Base-by-base conservation (phyloP, 2,329 filamentous ascomycete species). In the Aspergillus chevalieri region DNA sequence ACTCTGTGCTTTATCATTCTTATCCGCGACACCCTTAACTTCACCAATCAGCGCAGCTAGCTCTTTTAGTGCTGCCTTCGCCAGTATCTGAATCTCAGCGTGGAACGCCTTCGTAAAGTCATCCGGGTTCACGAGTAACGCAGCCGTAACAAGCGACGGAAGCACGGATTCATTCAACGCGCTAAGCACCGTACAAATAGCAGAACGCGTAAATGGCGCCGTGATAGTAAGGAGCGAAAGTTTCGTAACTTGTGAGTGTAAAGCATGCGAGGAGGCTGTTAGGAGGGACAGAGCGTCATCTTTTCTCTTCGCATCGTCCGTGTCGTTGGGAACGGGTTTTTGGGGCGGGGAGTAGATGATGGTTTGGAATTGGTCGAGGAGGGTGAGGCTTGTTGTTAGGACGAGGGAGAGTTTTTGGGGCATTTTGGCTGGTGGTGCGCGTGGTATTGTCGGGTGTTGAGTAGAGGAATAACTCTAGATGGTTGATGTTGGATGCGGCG, bases 201-300 rank as follows among this genome's bases (percentile, higher is more conserved):
- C 91, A 1, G 84, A 83, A 0, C 88, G 84, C 0, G 90, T 93
- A 58, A 95, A 94, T 0, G 92, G 91, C 15, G 88, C 80, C 62
- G 88, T 95, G 62, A 94, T 86, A 1, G 93, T 81, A 10, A 97
- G 79, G 1, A 96, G 83, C 0, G 88, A 92, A 22, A 96, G 78
- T 55, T 95, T 95, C 5, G 90, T 95, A 1, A 85, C 81, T 64
- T 96, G 89, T 0, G 90, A 88, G 65, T 82, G 84, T 51, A 95
- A 81, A 4, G 94, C 77, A 22, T 78, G 80, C 0, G 88, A 81
- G 0, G 87, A 80, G 60, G 91, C 85, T 59, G 81, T 79, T 30
- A 91, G 82, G 50, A 92, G 78, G 12, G 82, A 72, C 21, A 95
- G 78, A n/a, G 70, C 66, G 47, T 72, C 68, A 34, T 68, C 66